Evolutionary conservation across 805 yeast genomes (phyloP).

Genomic region (Cyberlindnera galapagoensis): DNA sequence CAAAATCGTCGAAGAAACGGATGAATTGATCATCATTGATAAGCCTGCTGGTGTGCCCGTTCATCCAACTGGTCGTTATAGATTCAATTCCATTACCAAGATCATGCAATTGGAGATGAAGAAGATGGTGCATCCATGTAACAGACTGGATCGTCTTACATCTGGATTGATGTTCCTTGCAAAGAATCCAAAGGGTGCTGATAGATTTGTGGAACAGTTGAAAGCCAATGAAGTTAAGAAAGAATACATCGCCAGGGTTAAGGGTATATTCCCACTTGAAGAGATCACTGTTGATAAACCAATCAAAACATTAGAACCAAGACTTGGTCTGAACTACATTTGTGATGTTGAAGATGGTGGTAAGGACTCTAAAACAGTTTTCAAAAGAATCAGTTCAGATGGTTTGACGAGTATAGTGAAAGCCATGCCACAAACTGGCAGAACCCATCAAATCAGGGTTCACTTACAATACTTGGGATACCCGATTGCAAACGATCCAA

Average conservation of each 20-base stretch:
- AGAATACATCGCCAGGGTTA: slow-evolving; percentile 81
- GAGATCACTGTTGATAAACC: slow-evolving; percentile 60
- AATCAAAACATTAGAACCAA: slow-evolving; percentile 64
- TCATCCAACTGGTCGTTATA: slow-evolving; percentile 87
- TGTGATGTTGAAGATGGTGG: slow-evolving; percentile 28
- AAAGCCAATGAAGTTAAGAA: slow-evolving; percentile 50
- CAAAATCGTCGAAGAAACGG: slow-evolving; percentile 46
- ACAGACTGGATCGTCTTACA: slow-evolving; percentile 83
- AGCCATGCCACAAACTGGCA: slow-evolving; percentile 84
- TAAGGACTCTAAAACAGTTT: slow-evolving; percentile 69
- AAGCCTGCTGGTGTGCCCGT: slow-evolving; percentile 95
- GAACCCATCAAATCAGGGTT: slow-evolving; percentile 94
- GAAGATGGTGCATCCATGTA: slow-evolving; percentile 71
- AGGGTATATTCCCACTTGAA: slow-evolving; percentile 74
- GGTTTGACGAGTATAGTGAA: slow-evolving; percentile 56
- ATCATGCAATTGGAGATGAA: slow-evolving; percentile 62
- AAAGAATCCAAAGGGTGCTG: slow-evolving; percentile 47
- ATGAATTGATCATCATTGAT: slow-evolving; percentile 73
- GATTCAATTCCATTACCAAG: slow-evolving; percentile 71
- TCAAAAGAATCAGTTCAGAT: slow-evolving; percentile 28
- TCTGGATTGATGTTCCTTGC: slow-evolving; percentile 80
- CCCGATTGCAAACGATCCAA: slow-evolving; percentile 91
- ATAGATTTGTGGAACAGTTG: slow-evolving; percentile 52
- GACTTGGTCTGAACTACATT: slow-evolving; percentile 52
- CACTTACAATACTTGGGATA: slow-evolving; percentile 85